These are phyloP conservation scores for Oxyria digyna DNA, from an alignment of 148 eudicot genomes.

Conservation along the genomic window DNA sequence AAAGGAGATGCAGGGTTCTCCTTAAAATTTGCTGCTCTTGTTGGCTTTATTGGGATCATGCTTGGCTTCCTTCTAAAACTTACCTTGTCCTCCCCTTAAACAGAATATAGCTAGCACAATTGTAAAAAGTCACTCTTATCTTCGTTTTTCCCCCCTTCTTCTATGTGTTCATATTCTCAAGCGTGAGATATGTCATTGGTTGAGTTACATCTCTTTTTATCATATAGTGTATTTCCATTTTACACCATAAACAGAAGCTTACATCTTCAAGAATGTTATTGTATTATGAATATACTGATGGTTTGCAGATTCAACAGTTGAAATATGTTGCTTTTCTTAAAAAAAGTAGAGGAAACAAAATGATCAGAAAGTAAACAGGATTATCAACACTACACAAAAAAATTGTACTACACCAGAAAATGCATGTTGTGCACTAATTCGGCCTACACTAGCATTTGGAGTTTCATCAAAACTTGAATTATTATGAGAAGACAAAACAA, in stretches of 20 bases:
- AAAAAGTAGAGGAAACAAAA: background rate
- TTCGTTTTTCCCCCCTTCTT: background rate
- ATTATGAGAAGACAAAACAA: background rate
- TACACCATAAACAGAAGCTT: background rate
- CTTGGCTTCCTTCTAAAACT: constrained; percentile 58
- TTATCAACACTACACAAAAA: background rate
- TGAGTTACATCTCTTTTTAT: background rate
- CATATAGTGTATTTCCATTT: background rate
- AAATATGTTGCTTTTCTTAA: background rate
- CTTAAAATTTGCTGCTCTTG: constrained; percentile 41
- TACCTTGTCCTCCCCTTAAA: constrained; percentile 34
- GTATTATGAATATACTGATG: background rate
- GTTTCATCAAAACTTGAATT: background rate
- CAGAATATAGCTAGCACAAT: constrained; percentile 9
- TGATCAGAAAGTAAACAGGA: background rate
- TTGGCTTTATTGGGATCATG: constrained; percentile 52
- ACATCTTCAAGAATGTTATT: background rate
- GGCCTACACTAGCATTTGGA: background rate
- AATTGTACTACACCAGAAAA: background rate
- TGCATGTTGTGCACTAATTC: background rate
- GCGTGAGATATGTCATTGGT: background rate
- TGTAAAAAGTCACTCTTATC: background rate
- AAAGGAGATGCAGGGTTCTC: constrained; percentile 52
- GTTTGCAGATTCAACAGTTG: background rate
- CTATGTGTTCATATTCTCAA: background rate